These are phyloP conservation scores for Cercophora sp. DNA, from an alignment of 495 filamentous ascomycete genomes.

Conservation along the genomic window DNA sequence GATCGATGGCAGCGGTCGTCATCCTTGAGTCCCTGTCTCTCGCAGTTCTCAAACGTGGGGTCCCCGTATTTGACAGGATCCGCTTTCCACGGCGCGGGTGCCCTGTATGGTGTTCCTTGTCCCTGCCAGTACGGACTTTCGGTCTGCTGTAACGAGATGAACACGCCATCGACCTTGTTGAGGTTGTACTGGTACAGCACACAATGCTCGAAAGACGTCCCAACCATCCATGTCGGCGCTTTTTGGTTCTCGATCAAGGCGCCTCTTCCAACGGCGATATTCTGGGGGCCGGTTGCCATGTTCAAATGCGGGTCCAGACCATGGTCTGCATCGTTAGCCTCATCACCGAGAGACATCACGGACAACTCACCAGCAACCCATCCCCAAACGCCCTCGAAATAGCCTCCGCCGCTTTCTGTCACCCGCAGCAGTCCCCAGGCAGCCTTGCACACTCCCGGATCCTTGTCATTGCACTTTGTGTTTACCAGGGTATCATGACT, in stretches of 20 bases:
- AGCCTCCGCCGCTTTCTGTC: constrained; percentile 62
- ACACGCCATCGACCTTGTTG: constrained; percentile 57
- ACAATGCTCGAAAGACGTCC: constrained; percentile 67
- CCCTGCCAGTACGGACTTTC: constrained; percentile 74
- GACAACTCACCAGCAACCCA: constrained; percentile 74
- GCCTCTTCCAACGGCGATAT: constrained; percentile 49
- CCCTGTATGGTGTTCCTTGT: constrained; percentile 47
- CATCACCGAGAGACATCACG: constrained; percentile 83
- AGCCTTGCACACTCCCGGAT: constrained; percentile 56
- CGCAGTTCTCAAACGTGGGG: constrained; percentile 20
- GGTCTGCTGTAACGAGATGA: constrained; percentile 63
- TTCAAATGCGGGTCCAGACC: constrained; percentile 30
- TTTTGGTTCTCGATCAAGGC: constrained; percentile 45
- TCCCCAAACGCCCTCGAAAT: constrained; percentile 88
- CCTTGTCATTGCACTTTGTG: constrained; percentile 40
- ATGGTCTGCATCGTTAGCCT: constrained; percentile 50
- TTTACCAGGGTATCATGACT: constrained; percentile 69
- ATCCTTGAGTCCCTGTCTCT: no score
- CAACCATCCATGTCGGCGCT: constrained; percentile 53
- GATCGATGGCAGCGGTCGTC: constrained; percentile 41
- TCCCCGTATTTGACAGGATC: constrained; percentile 15
- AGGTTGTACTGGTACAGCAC: constrained; percentile 73
- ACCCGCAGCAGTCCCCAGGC: constrained; percentile 79
- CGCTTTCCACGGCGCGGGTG: constrained; percentile 20
- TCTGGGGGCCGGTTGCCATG: constrained; percentile 23